Base-by-base conservation (phyloP, 371 early-diverging fungal genomes). In the Actinomortierella ambigua region DNA sequence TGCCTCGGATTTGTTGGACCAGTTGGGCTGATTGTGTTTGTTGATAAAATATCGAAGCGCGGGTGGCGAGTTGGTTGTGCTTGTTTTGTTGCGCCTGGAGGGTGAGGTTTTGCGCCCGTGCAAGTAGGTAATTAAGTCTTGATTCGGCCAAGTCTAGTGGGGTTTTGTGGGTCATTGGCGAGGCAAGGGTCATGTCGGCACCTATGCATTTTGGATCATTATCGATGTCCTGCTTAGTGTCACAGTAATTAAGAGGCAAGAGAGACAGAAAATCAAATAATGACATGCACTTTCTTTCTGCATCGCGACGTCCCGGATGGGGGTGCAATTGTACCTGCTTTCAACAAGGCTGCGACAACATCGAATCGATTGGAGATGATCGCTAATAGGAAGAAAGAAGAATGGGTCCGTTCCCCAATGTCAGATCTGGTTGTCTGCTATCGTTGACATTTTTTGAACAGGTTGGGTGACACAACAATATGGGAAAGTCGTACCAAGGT, bases 111-210 rank as follows among this genome's bases (percentile, higher is more conserved):
- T 71, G 71, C n/a, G 71, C 71, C 1, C 63, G 50, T 18, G 66
- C 61, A n/a, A 71, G 51, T 17, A 71, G 27, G 51, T 71, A 71
- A 23, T 62, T 65, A 18, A 71, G 47, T 15, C 71, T 48, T 0
- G 71, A 71, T 52, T 71, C 71, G 44, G 71, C 71, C 11, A 71
- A 53, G 18, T 71, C 71, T 49, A 71, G 28, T 2, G 71, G 71
- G 17, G 71, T 71, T 40, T 71, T 71, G 56, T 65, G 62, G 8
- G 71, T 71, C 71, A 71, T 71, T 29, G 71, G 71, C 4, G 71
- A 71, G 18, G 65, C 71, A 28, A 71, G 53, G 0, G 71, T 71
- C 66, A 71, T 71, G 20, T 71, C 71, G 26, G 71, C 71, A 3
- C 71, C 71, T 65, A 42, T 0, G 44, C 26, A 3, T 15, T 44